phyloP scores from a whole-genome alignment of 2,329 filamentous ascomycete species.

The Cucurbitaria berberidis region DNA sequence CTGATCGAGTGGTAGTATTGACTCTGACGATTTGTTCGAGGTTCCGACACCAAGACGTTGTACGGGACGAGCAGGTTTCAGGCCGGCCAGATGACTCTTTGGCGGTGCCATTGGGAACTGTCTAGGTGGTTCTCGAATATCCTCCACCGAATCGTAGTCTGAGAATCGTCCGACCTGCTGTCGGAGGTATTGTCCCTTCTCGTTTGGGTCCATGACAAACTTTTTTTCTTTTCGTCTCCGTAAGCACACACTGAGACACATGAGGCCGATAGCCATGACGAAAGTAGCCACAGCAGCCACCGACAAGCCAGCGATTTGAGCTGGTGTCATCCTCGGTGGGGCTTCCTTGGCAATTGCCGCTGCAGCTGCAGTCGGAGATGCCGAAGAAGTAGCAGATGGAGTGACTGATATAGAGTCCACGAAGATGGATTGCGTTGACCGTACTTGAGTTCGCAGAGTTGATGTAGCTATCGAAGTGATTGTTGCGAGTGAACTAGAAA shows the following conservation, averaged over 20 bases:
- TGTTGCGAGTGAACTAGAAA: conserved; percentile 14
- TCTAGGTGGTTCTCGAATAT: conserved; percentile 11
- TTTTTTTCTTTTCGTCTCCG: conserved; percentile 42
- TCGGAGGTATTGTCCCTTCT: conserved; percentile 20
- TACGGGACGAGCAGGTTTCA: conserved; percentile 11
- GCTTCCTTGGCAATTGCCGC: conserved; percentile 18
- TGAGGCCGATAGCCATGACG: conserved; percentile 47
- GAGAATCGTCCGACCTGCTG: conserved; percentile 33
- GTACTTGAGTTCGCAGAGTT: conserved; percentile 12
- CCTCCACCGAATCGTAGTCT: conserved; percentile 20
- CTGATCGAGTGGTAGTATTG: conserved; percentile 37
- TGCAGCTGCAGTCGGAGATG: conserved; percentile 18
- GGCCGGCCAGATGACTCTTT: background rate
- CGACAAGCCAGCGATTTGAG: conserved; percentile 48
- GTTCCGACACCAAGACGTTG: conserved; percentile 31
- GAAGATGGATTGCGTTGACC: conserved; percentile 29
- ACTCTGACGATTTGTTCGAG: conserved; percentile 26
- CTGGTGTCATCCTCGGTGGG: conserved; percentile 41
- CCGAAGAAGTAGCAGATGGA: conserved; percentile 31
- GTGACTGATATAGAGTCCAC: conserved; percentile 33
- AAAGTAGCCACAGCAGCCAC: conserved; percentile 47
- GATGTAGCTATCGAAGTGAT: conserved; percentile 19
- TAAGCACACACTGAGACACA: conserved; percentile 46
- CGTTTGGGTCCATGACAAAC: conserved; percentile 25
- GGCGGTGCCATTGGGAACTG: conserved; percentile 20